Conservation (phyloP, 2,329 filamentous ascomycete genomes). For the Dichotomopilus funicola region DNA sequence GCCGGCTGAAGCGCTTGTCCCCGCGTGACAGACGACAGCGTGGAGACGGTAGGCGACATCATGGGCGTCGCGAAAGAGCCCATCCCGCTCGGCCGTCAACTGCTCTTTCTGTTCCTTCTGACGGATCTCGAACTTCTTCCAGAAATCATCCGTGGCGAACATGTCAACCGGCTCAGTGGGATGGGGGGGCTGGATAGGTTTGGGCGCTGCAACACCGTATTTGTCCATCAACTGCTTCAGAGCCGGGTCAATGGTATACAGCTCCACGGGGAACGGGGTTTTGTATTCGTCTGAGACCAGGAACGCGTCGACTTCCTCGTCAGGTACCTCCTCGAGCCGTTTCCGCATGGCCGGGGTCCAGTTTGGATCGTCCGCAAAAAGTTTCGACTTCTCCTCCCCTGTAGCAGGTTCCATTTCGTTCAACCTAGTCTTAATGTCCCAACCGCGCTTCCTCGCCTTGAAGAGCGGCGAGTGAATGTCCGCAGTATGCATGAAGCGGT, state of each 20-base stretch:
- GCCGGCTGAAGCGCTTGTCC: slow-evolving; percentile 58
- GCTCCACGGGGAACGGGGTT: background rate
- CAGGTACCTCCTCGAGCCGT: background rate
- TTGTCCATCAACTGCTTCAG: slow-evolving; percentile 5
- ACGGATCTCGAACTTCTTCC: slow-evolving; percentile 29
- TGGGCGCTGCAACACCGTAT: slow-evolving; percentile 3
- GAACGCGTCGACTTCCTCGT: slow-evolving; percentile 13
- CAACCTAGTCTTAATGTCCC: slow-evolving; percentile 49
- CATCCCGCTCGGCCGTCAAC: slow-evolving; percentile 32
- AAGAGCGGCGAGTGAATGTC: slow-evolving; percentile 55
- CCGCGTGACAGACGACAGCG: slow-evolving; percentile 87
- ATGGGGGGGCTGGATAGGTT: background rate
- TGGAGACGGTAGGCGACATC: slow-evolving; percentile 74
- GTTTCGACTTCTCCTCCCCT: background rate
- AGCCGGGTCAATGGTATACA: background rate
- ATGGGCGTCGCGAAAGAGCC: slow-evolving; percentile 57
- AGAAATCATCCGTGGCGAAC: slow-evolving; percentile 36
- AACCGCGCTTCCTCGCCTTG: slow-evolving; percentile 59
- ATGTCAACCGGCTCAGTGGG: background rate
- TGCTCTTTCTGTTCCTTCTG: slow-evolving; percentile 19
- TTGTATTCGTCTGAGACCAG: background rate
- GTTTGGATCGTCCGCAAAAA: background rate
- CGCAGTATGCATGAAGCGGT: slow-evolving; percentile 74
- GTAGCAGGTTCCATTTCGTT: slow-evolving; percentile 12
- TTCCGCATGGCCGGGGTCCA: background rate